Evolutionary conservation across 2,329 filamentous ascomycete species (phyloP).

Genomic region (Arthrobotrys megalospora): DNA sequence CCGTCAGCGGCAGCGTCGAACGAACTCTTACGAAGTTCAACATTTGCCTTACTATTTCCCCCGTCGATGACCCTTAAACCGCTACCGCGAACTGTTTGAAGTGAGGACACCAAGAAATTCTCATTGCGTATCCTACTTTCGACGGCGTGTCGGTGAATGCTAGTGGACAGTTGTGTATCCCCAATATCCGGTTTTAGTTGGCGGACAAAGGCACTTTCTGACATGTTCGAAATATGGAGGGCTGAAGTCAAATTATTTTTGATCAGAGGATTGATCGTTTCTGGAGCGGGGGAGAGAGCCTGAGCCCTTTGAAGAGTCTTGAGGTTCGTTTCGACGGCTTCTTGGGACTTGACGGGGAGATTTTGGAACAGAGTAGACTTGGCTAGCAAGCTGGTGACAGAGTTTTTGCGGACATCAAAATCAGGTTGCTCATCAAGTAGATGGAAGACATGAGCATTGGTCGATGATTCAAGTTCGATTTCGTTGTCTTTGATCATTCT

Average conservation of each 20-base stretch:
- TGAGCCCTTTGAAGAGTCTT: slow-evolving; percentile 9
- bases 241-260: slow-evolving; percentile 16
- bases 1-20: slow-evolving; percentile 8
- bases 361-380: slow-evolving; percentile 2
- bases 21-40: slow-evolving; percentile 6
- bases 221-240: slow-evolving; percentile 16
- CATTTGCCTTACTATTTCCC: slow-evolving; percentile 12
- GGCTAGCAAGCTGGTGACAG: slow-evolving; percentile 8
- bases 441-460: slow-evolving; percentile 8
- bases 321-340: slow-evolving; percentile 9
- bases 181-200: slow-evolving; percentile 3
- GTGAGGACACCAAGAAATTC: slow-evolving; percentile 6
- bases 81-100: slow-evolving; percentile 37
- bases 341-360: slow-evolving; percentile 4
- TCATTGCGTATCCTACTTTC: slow-evolving; percentile 20
- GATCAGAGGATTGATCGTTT: slow-evolving; percentile 12
- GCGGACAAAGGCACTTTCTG: slow-evolving; percentile 2
- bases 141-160: slow-evolving; percentile 37
- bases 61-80: slow-evolving; percentile 16
- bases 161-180: not conserved
- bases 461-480: slow-evolving; percentile 11
- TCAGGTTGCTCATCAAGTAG: slow-evolving; percentile 13
- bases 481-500: slow-evolving; percentile 29
- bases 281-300: slow-evolving; percentile 9
- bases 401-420: not conserved